Percentiles rank a stretch among this genome's conserved stretches.
phyloP scores from a whole-genome alignment of 1,139 yeast species.

The Taphrina sp. region DNA sequence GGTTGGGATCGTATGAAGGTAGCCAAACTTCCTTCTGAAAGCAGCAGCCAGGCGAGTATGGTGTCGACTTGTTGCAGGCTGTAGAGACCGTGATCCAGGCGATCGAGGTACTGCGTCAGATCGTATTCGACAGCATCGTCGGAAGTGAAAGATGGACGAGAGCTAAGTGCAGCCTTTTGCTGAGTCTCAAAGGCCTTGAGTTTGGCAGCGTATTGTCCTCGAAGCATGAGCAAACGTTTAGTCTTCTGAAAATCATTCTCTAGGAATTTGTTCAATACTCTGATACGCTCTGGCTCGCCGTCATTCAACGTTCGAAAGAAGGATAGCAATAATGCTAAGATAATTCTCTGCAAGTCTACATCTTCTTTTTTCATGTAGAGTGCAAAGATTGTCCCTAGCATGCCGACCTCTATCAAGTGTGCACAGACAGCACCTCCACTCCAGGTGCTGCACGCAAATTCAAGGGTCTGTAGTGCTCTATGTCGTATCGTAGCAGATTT shows the following conservation, averaged over 20 bases:
- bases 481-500: conserved; percentile 34
- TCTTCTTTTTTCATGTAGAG: conserved; percentile 36
- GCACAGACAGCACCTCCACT: conserved; percentile 38
- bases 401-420: conserved; percentile 41
- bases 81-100: conserved; percentile 41
- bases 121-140: conserved; percentile 36
- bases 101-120: conserved; percentile 39
- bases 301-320: conserved; percentile 42
- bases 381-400: conserved; percentile 41
- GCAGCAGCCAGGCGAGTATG: conserved; percentile 42
- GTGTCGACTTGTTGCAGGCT: conserved; percentile 39
- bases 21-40: conserved; percentile 38
- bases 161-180: conserved; percentile 25
- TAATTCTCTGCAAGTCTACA: conserved; percentile 33
- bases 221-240: conserved; percentile 36
- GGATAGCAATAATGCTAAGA: conserved; percentile 40
- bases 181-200: conserved; percentile 25
- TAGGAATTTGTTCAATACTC: conserved; percentile 41
- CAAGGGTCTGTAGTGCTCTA: conserved; percentile 41
- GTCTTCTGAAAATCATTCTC: conserved; percentile 40
- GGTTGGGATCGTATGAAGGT: background rate
- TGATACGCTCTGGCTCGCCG: conserved; percentile 41
- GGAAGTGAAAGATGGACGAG: conserved; percentile 29
- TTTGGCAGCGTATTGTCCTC: conserved; percentile 26
- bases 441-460: conserved; percentile 39